Evolutionary conservation across 2,329 filamentous ascomycete species (phyloP).

Genomic region (Aschersonia sp.): DNA sequence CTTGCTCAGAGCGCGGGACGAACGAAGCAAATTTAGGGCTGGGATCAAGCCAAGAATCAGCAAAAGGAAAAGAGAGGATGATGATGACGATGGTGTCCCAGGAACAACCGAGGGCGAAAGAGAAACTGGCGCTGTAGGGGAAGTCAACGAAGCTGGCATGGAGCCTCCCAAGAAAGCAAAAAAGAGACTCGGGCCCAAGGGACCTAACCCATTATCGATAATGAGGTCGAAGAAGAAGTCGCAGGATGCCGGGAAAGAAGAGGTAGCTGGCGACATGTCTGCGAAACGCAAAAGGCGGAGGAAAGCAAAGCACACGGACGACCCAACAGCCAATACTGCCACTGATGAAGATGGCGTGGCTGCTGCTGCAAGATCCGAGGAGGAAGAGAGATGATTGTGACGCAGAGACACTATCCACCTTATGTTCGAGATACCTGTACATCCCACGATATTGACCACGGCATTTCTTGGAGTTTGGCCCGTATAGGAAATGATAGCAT

Average conservation of each 20-base stretch:
- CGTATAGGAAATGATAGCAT: no score
- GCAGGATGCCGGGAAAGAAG: constrained; percentile 12
- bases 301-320: constrained; percentile 12
- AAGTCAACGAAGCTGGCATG: constrained; percentile 5
- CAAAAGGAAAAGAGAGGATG: constrained; percentile 37
- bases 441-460: no score
- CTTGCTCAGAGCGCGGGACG: constrained; percentile 49
- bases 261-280: constrained; percentile 8
- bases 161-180: constrained; percentile 37
- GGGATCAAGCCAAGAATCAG: constrained; percentile 41
- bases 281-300: constrained; percentile 17
- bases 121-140: constrained; percentile 11
- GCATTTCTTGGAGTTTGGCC: no score
- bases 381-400: no score
- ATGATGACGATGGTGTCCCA: constrained; percentile 20
- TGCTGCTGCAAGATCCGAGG: neutral
- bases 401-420: no score
- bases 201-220: constrained; percentile 55
- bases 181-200: constrained; percentile 46
- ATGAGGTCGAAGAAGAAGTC: constrained; percentile 50
- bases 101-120: constrained; percentile 17
- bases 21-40: constrained; percentile 59
- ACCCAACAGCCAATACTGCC: constrained; percentile 2
- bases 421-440: no score
- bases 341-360: constrained; percentile 4